Base-by-base conservation (phyloP, 2,329 filamentous ascomycete genomes). In the Sarocladium brachiariae region DNA sequence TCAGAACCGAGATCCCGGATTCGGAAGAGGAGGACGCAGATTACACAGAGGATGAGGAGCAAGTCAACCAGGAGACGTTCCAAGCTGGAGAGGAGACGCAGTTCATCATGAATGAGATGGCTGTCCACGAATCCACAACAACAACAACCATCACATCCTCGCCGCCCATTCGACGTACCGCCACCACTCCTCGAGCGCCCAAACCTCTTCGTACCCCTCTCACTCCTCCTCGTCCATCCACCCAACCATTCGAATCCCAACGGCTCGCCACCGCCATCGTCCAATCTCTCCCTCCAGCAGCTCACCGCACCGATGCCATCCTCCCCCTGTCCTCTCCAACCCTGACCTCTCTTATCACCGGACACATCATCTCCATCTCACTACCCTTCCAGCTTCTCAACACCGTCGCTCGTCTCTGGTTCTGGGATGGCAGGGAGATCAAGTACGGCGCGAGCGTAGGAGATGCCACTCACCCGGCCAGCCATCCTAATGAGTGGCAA, bases 351-450 rank as follows among this genome's bases (percentile, higher is more conserved):
- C 76, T 86, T 30, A 56, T 75, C 9, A 62, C 69, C 9, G 74
- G 79, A 2, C 66, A 63, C 2, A 75, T 76, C 50, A 70, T 79
- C 50, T 73, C 83, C 58, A 71, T 84, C 49, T 76, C 78, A 52
- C 71, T 81, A 38, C 64, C 67, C 14, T 83, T 78, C 65, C 73
- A 70, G 46, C 72, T 86, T 19, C 78, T 80, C 2, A 59, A 67
- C 2, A 69, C 72, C 14, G 77, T 83, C 4, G 68, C 64, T 16
- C 78, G 82, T n/a, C 71, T 84, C 57, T 86, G 83, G 83, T 68
- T 86, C 14, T 81, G 46, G 46, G 46, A 35, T 16, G 46, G 46
- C 21, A 21, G 11, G 18, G 21, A 49, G 30, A 49, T 83, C 55
- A 70, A 33, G 14, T 41, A 78, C 69, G 14, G 65, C 59, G 27